phyloP scores from a whole-genome alignment of 305 asterid species.

The Fraxinus velutina region DNA sequence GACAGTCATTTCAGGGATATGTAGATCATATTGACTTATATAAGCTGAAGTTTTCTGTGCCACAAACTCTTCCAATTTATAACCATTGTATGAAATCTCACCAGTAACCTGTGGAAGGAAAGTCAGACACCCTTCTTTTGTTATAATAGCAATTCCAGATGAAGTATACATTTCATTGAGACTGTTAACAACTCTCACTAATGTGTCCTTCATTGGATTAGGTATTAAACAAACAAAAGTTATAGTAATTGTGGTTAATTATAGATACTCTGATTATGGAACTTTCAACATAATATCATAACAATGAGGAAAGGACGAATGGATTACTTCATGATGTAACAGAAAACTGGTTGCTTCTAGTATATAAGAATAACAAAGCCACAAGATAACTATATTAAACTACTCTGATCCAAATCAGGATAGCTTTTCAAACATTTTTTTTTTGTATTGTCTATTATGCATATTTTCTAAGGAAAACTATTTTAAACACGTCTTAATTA shows the following conservation, averaged over 20 bases:
- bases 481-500: neutral
- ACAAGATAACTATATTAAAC: neutral
- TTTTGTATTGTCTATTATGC: neutral
- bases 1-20: conserved; percentile 41
- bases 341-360: neutral
- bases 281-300: neutral
- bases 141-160: neutral
- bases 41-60: conserved; percentile 43
- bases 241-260: neutral
- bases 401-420: neutral
- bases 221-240: neutral
- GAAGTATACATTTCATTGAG: neutral
- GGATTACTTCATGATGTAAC: neutral
- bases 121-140: neutral
- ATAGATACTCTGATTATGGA: neutral
- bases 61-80: conserved; percentile 34
- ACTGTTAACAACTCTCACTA: neutral
- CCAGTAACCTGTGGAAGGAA: conserved; percentile 31
- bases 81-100: conserved; percentile 38
- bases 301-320: neutral
- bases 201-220: neutral
- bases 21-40: conserved; percentile 39
- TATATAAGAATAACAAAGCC: neutral
- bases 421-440: neutral
- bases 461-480: neutral